These are phyloP conservation scores for Penicillium sp. DNA, from an alignment of 2,329 filamentous ascomycete genomes.

Conservation along the genomic window DNA sequence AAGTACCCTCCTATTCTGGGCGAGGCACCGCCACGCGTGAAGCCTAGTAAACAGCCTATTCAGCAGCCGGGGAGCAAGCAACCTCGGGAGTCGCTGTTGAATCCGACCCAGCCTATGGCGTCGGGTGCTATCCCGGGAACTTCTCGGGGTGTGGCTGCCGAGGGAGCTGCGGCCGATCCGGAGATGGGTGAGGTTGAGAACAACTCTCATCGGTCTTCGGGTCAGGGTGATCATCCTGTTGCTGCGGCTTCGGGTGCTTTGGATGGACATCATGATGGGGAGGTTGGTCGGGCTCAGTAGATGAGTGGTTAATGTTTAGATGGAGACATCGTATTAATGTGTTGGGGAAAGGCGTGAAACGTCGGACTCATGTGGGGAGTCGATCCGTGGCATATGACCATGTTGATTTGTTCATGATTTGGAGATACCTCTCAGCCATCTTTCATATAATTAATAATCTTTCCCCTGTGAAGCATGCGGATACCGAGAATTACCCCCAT, in stretches of 20 bases:
- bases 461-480: too few relatives aligned
- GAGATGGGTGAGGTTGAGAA: conserved; percentile 7
- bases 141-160: not conserved
- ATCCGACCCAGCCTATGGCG: conserved; percentile 6
- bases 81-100: conserved; percentile 6
- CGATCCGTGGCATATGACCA: too few relatives aligned
- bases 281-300: conserved; percentile 16
- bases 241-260: conserved; percentile 7
- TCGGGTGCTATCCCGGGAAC: not conserved
- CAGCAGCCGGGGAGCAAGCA: conserved; percentile 8
- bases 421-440: too few relatives aligned
- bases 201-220: not conserved
- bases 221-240: not conserved
- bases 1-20: conserved; percentile 32
- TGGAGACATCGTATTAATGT: not conserved
- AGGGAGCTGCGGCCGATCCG: conserved; percentile 2
- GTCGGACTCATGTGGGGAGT: too few relatives aligned
- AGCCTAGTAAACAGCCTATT: conserved; percentile 21
- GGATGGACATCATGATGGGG: not conserved
- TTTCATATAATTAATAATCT: too few relatives aligned
- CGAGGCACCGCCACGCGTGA: conserved; percentile 24
- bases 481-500: too few relatives aligned
- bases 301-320: not conserved
- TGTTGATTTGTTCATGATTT: too few relatives aligned
- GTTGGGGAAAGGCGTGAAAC: not conserved